Evolutionary conservation across 2,329 filamentous ascomycete genomes (phyloP), one percentile per base, ranked within the genome.

Genomic region (Fusarium circinatum): DNA sequence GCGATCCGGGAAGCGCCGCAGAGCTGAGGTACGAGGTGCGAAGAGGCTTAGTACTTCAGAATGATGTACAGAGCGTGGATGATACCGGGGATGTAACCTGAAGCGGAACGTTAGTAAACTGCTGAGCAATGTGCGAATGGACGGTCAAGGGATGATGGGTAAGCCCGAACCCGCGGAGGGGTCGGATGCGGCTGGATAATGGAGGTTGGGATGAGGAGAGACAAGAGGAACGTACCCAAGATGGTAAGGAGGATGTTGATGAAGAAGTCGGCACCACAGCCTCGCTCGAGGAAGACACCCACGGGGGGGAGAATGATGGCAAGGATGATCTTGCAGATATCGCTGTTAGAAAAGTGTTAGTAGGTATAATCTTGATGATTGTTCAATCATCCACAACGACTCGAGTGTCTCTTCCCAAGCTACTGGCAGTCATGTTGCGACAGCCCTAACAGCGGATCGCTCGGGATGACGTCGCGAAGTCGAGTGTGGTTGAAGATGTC

Each of bases 61-160:
- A 97, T 96, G 80, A 97, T 95, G 89, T 96, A 97, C 86, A 97
- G 86, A 71, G 95, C 95, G 87, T 98, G 95, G 83, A 97, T 94
- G 86, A 97, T 95, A 84, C 94, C 93, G 75, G 92, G 93, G 79
- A 95, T 89, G 82, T 88, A 88, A 80, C 85, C 85, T 86, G 59
- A 41, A 26, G n/a, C 24, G 41, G 30, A 51, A 34, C 18, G 68
- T 76, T 63, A 75, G 71, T 70, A 32, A 71, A 65, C 22, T 63
- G 68, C 32, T 65, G 52, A 44, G 45, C 32, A 48, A 61, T 55
- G 26, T 41, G 60, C 26, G 38, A 28, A 47, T 26, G n/a, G 41
- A 44, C 18, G 39, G 41, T 47, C 24, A 32, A 47, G 59, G 65
- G 54, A 38, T n/a, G 45, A 26, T 30, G 39, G 26, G 34, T 49